A percentile compares a stretch with the other conserved stretches of the same genome.
Conservation (phyloP, 1,284 basidiomycete genomes). For the Takashimella koratensis region DNA sequence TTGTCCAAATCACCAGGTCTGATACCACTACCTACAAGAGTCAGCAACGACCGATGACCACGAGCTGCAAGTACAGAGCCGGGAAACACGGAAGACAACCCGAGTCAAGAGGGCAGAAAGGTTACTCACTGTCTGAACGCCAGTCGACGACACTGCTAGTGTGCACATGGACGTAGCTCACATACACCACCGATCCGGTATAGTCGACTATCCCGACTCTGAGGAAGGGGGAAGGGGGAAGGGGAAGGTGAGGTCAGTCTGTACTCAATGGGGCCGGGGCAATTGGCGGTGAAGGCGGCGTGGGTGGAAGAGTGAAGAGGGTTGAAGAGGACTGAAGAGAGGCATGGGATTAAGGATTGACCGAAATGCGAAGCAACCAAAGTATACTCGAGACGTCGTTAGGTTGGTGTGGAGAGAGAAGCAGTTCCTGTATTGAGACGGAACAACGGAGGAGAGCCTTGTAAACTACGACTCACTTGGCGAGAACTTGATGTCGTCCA, state of each 20-base stretch:
- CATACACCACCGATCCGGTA: conserved; percentile 49
- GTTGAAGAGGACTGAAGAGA: too few species aligned
- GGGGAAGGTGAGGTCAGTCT: background rate
- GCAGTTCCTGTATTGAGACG: background rate
- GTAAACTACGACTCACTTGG: too few species aligned
- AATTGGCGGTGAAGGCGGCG: too few species aligned
- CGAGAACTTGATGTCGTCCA: too few species aligned
- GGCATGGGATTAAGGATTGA: too few species aligned
- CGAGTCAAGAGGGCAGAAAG: background rate
- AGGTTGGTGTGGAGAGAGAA: background rate
- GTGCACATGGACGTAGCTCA: conserved; percentile 52
- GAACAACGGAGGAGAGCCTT: conserved; percentile 29
- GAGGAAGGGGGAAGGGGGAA: background rate
- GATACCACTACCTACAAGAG: conserved; percentile 47
- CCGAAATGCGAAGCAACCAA: background rate
- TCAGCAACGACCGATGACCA: background rate
- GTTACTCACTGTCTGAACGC: conserved; percentile 48
- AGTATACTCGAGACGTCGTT: background rate
- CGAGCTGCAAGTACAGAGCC: background rate
- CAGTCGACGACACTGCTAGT: conserved; percentile 53
- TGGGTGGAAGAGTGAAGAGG: too few species aligned
- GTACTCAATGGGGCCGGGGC: too few species aligned
- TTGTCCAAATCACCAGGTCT: conserved; percentile 48
- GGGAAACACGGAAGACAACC: background rate
- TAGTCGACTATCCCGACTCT: conserved; percentile 53